Evolutionary conservation across 2,329 filamentous ascomycete species (phyloP).

Genomic region (Claviceps sp.): DNA sequence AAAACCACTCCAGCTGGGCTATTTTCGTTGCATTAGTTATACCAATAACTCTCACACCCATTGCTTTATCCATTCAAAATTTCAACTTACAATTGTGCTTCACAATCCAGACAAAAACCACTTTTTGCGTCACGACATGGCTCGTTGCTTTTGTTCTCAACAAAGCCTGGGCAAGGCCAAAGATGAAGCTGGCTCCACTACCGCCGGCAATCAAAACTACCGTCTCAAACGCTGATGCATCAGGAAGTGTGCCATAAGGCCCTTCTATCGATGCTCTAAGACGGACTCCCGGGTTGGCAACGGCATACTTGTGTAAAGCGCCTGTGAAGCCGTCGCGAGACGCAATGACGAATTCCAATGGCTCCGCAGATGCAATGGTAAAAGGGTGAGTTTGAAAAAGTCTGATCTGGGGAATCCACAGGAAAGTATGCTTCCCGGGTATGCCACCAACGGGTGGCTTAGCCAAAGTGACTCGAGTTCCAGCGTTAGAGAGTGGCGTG

Average conservation of each 20-base stretch:
- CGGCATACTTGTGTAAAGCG: constrained; percentile 38
- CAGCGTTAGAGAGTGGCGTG: constrained; percentile 39
- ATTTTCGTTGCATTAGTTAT: background rate
- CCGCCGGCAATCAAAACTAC: constrained; percentile 48
- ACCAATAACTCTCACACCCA: too few relatives aligned
- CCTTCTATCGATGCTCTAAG: constrained; percentile 43
- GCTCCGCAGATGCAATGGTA: constrained; percentile 39
- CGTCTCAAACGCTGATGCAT: constrained; percentile 38
- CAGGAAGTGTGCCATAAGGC: constrained; percentile 42
- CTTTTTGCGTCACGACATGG: constrained; percentile 9
- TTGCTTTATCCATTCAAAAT: too few relatives aligned
- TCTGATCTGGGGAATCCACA: constrained; percentile 49
- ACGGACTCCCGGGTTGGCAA: constrained; percentile 31
- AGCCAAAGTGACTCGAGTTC: constrained; percentile 39
- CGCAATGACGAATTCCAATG: constrained; percentile 45
- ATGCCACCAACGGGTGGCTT: constrained; percentile 32
- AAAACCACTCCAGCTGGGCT: constrained; percentile 26
- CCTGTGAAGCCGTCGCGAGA: constrained; percentile 46
- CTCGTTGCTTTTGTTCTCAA: constrained; percentile 14
- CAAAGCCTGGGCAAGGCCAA: constrained; percentile 25
- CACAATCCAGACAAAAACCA: constrained; percentile 29
- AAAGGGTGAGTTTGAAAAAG: constrained; percentile 49
- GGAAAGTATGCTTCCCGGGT: constrained; percentile 48
- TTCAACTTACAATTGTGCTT: constrained; percentile 23
- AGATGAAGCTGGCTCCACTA: constrained; percentile 44